phyloP scores from a whole-genome alignment of 345 rosid species.

The Balakata baccata region DNA sequence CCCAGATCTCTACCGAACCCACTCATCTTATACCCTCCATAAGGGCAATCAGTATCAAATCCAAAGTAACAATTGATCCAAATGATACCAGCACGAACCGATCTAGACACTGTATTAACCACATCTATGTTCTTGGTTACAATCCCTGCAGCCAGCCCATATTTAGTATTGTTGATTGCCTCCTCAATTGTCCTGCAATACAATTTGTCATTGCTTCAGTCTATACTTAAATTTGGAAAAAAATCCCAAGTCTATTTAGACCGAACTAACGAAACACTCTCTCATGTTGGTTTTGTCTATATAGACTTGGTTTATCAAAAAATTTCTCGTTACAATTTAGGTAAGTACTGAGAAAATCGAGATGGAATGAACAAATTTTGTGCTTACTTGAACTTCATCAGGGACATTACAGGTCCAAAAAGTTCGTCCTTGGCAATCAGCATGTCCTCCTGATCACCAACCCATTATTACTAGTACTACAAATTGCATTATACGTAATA shows the following conservation, averaged over 20 bases:
- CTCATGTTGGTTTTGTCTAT: no score
- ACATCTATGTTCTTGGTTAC: slow-evolving; percentile 55
- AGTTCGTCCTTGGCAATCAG: slow-evolving; percentile 64
- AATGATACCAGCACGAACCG: slow-evolving; percentile 55
- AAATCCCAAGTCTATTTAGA: no score
- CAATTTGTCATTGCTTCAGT: no score
- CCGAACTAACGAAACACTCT: no score
- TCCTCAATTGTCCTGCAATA: slow-evolving; percentile 62
- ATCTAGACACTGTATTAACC: slow-evolving; percentile 65
- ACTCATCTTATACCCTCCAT: slow-evolving; percentile 72
- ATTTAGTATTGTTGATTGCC: slow-evolving; percentile 58
- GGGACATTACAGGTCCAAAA: slow-evolving; percentile 73
- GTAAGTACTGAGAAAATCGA: no score
- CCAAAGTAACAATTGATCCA: slow-evolving; percentile 75
- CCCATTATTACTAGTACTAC: no score
- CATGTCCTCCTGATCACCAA: slow-evolving; percentile 55
- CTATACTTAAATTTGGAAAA: no score
- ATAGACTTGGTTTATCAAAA: no score
- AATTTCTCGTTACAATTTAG: no score
- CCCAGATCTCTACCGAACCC: slow-evolving; percentile 68
- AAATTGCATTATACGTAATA: no score
- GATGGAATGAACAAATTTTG: no score
- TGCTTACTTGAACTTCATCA: slow-evolving; percentile 72
- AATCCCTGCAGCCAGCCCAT: slow-evolving; percentile 79
- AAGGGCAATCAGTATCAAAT: slow-evolving; percentile 57